Evolutionary conservation across 2,329 filamentous ascomycete genomes (phyloP), one percentile per base, ranked within the genome.

Genomic region (Didymella sp.): DNA sequence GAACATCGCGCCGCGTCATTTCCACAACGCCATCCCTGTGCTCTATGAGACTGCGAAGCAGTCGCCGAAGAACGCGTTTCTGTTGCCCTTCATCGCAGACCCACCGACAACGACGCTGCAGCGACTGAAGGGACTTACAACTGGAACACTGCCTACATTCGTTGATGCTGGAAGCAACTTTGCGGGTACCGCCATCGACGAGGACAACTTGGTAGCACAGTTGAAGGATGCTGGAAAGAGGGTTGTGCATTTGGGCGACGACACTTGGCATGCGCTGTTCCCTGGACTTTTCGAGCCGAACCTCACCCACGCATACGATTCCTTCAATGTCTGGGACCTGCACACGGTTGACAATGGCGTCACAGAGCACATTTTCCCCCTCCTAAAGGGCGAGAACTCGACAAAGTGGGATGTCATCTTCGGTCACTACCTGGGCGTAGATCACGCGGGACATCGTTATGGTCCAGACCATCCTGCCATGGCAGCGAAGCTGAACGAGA

Each of bases 261-360:
- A 99, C 77, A 99, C 95, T 4, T 99, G 95, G 95, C 90, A 92
- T 64, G 85, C 91, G 40, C 81, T 99, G 15, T 99, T 98, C 73
- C 95, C 95, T 0, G 91, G 84, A n/a, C 92, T 96, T 75, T 99
- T 99, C 69, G 89, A 96, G 74, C 80, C 87, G 8, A 90, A 94
- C 54, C 86, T 97, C 54, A 96, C 93, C 66, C 86, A 84, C 66
- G 87, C 95, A 0, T 99, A 96, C 75, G 94, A 98, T 74, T 98
- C 94, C 60, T 96, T 99, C 79, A 97, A 98, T 71, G 95, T 98
- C 6, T 97, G 92, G 92, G 95, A 99, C 75, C 78, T 99, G 68
- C 92, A 98, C 75, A 98, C 95, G 0, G 91, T 99, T 2, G 95
- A 99, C 73, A 94, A 97, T 70, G 95, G 95, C 0, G 95, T 99